A percentile compares a stretch with the other conserved stretches of the same genome.
phyloP scores from a whole-genome alignment of 1,284 basidiomycete genomes.

The Sanghuangporus baumii region DNA sequence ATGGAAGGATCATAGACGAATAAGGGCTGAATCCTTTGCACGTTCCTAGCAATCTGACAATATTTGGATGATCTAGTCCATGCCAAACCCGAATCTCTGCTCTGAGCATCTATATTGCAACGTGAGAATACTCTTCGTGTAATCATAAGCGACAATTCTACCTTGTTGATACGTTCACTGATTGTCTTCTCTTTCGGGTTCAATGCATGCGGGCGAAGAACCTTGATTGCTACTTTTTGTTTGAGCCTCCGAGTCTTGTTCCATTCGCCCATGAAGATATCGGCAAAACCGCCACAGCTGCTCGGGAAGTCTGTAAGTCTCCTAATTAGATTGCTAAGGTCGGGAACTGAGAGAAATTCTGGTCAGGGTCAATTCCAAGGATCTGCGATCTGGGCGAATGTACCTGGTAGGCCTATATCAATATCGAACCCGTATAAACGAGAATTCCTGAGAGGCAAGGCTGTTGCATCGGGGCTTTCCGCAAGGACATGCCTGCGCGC shows the following conservation, averaged over 20 bases:
- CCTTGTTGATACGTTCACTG: conserved; percentile 13
- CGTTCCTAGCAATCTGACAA: conserved; percentile 13
- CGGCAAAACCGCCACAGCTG: conserved; percentile 14
- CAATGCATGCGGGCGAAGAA: conserved; percentile 4
- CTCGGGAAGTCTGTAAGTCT: conserved; percentile 11
- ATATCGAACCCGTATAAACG: conserved; percentile 4
- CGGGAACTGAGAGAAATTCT: conserved; percentile 6
- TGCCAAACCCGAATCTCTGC: conserved; percentile 15
- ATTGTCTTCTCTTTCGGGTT: background rate
- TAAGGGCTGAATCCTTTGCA: conserved; percentile 14
- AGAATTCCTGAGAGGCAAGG: background rate
- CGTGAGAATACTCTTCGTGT: too few relatives aligned
- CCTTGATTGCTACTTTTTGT: conserved; percentile 16
- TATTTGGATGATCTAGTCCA: conserved; percentile 13
- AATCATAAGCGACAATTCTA: background rate
- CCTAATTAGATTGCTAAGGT: conserved; percentile 8
- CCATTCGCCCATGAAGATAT: conserved; percentile 17
- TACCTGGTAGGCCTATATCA: conserved; percentile 11
- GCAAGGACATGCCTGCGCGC: background rate
- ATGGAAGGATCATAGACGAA: conserved; percentile 14
- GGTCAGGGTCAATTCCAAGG: background rate
- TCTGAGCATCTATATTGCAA: conserved; percentile 6
- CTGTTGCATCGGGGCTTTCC: background rate
- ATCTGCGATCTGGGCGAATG: background rate
- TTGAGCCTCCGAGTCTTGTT: background rate